Evolutionary conservation across 495 filamentous ascomycete genomes (phyloP).

Genomic region (Penicillium soppii): DNA sequence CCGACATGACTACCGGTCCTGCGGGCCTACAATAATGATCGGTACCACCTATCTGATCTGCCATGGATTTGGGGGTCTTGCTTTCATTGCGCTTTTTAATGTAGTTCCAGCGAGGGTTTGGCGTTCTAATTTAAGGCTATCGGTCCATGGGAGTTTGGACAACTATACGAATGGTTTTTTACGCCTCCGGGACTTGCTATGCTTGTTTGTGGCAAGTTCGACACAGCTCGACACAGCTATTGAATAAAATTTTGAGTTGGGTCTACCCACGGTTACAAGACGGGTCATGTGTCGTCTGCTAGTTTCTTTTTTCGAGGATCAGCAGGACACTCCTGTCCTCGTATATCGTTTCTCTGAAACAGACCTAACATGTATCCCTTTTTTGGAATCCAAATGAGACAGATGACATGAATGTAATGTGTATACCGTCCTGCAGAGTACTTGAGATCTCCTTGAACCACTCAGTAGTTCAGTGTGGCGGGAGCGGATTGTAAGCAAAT

Average conservation of each 20-base stretch:
- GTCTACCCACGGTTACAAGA: conserved; percentile 5
- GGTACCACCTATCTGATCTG: no score
- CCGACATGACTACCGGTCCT: conserved; percentile 2
- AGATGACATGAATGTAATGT: conserved; percentile 7
- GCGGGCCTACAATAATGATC: no score
- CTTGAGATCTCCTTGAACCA: conserved; percentile 12
- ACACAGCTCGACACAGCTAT: not conserved
- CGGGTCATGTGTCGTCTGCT: conserved; percentile 1
- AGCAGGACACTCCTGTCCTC: not conserved
- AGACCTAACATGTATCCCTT: not conserved
- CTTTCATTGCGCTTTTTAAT: no score
- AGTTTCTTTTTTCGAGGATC: not conserved
- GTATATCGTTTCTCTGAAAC: not conserved
- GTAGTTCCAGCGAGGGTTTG: no score
- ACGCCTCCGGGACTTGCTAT: not conserved
- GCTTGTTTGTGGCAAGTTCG: not conserved
- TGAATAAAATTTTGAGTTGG: not conserved
- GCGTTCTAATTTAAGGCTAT: no score
- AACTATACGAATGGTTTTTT: not conserved
- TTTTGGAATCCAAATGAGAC: not conserved
- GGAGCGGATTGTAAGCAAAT: not conserved
- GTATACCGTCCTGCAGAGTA: conserved; percentile 3
- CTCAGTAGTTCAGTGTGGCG: conserved; percentile 5
- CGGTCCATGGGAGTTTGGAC: not conserved
- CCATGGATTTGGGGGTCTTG: no score